Evolutionary conservation across 2,329 filamentous ascomycete genomes (phyloP).

Genomic region (Penicillium sp.): DNA sequence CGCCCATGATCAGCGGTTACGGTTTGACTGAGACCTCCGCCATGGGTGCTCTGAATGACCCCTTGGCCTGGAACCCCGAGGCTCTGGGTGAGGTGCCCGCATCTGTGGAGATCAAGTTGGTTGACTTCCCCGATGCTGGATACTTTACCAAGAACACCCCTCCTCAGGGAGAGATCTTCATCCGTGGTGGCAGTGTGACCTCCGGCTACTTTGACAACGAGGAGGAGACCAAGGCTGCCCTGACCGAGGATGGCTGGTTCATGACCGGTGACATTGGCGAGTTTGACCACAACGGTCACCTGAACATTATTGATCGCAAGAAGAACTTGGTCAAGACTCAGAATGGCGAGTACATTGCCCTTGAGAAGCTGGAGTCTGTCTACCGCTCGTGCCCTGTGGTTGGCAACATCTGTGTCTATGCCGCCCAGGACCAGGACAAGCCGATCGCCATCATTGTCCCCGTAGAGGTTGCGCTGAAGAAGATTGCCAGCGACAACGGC

Average conservation of each 20-base stretch:
- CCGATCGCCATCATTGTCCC: constrained; percentile 79
- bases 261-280: constrained; percentile 95
- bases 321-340: constrained; percentile 98
- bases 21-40: constrained; percentile 91
- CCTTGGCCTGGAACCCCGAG: constrained; percentile 76
- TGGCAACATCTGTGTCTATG: constrained; percentile 84
- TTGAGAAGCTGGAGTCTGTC: constrained; percentile 91
- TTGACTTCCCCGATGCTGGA: constrained; percentile 84
- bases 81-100: constrained; percentile 77
- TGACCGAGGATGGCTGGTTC: constrained; percentile 91
- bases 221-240: constrained; percentile 75
- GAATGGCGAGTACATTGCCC: constrained; percentile 93
- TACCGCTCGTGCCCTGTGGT: constrained; percentile 81
- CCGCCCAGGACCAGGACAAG: constrained; percentile 70
- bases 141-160: constrained; percentile 74
- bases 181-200: constrained; percentile 75
- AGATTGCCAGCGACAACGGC: constrained; percentile 56
- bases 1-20: constrained; percentile 92
- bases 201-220: constrained; percentile 81
- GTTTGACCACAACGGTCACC: constrained; percentile 75
- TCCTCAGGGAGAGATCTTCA: constrained; percentile 89
- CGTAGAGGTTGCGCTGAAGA: constrained; percentile 56
- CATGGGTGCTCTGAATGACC: constrained; percentile 60
- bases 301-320: constrained; percentile 90
- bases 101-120: constrained; percentile 83